Conservation (phyloP, 228 moss, liverwort and hornwort genomes). For the Sphagnum magellanicum region DNA sequence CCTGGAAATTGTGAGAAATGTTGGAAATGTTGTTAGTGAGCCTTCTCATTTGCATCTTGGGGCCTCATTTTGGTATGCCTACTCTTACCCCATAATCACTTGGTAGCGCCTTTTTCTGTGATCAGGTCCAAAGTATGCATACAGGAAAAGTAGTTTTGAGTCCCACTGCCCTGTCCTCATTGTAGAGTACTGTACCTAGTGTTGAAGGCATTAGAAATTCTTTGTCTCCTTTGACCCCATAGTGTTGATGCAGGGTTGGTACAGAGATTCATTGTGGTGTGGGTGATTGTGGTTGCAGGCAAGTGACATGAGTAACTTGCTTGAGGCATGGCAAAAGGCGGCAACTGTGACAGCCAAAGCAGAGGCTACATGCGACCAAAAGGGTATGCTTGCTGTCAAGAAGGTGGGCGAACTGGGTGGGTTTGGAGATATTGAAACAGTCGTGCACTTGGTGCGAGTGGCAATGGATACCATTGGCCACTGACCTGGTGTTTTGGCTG, state of each 20-base stretch:
- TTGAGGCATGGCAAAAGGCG: constrained; percentile 79
- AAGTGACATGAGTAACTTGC: constrained; percentile 48
- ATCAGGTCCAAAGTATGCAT: not conserved
- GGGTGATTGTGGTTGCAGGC: constrained; percentile 37
- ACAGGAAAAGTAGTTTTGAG: not conserved
- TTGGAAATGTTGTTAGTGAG: not conserved
- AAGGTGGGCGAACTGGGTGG: constrained; percentile 88
- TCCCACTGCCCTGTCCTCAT: too few species aligned
- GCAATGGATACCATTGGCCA: constrained; percentile 90
- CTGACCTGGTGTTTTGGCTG: constrained; percentile 29
- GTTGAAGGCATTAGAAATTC: not conserved
- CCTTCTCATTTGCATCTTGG: not conserved
- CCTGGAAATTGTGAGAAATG: not conserved
- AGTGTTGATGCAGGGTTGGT: not conserved
- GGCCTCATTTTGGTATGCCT: not conserved
- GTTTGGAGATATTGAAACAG: constrained; percentile 82
- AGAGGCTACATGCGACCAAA: constrained; percentile 53
- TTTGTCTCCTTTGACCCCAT: not conserved
- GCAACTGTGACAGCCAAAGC: constrained; percentile 70
- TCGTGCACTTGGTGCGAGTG: constrained; percentile 80
- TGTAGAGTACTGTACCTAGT: too few species aligned
- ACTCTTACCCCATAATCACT: not conserved
- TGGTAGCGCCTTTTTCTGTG: not conserved
- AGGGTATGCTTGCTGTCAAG: constrained; percentile 73
- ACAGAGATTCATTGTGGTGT: not conserved